Base-by-base conservation (phyloP, 768 basidiomycete species). In the Suillus discolor region DNA sequence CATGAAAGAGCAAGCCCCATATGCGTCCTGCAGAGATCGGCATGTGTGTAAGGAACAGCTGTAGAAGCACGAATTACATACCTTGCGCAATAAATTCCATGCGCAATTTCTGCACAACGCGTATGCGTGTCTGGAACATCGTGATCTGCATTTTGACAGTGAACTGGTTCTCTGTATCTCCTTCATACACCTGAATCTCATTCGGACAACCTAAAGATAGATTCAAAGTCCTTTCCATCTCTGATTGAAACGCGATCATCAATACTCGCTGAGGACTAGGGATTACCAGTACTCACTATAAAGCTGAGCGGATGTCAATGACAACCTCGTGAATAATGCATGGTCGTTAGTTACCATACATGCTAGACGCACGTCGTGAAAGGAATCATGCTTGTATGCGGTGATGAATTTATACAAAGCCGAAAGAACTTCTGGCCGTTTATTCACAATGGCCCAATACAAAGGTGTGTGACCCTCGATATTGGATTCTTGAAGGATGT, bases 391-490 rank as follows among this genome's bases (percentile, higher is more conserved):
- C 38, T 23, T 25, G 15, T 25, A 41, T 59, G 2, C 3, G 2
- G 23, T 5, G 9, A 59, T 18, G 23, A 59, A 41, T 59, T 39
- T 18, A 2, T 1, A 3, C 0, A 59, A 59, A 5, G 57, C 38
- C 16, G 4, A 9, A 39, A 59, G 4, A 23, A 15, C 57, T 18
- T 41, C 23, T 25, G 13, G n/a, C 8, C 38, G 57, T 16, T 39
- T 39, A 39, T 57, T 39, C 57, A 57, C 57, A 4, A 57, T 9
- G 18, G 57, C 57, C 57, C 57, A 59, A 25, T 59, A 59, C 8
- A 59, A 5, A 12, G 38, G 38, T n/a, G 36, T 57, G 16, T 59
- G 57, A 9, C 57, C 57, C 16, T 25, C 23, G 23, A 59, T 59
- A 25, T 59, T 41, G 23, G 38, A 23, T 59, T 16, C 38, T 59